phyloP scores from a whole-genome alignment of 768 basidiomycete species.

The Podaxis pistillaris region DNA sequence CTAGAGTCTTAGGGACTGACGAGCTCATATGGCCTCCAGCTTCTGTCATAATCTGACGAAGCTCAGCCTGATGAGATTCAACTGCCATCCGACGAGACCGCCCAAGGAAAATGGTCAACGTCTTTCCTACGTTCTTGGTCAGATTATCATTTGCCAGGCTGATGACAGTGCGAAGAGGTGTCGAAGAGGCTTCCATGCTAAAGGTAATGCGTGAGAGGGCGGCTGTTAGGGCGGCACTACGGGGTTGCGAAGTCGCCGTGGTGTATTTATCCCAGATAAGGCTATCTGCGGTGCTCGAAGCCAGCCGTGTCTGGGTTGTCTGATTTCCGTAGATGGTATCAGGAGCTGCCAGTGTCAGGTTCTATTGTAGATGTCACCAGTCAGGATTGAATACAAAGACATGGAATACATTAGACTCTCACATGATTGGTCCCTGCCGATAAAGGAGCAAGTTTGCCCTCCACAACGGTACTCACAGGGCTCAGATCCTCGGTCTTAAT shows the following conservation, averaged over 20 bases:
- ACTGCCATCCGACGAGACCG: slow-evolving; percentile 71
- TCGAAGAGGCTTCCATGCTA: slow-evolving; percentile 41
- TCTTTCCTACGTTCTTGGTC: slow-evolving; percentile 31
- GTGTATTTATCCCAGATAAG: slow-evolving; percentile 71
- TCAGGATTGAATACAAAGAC: neutral
- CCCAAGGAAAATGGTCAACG: slow-evolving; percentile 66
- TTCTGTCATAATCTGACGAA: slow-evolving; percentile 45
- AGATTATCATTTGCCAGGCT: slow-evolving; percentile 37
- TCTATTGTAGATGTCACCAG: neutral
- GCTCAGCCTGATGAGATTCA: slow-evolving; percentile 58
- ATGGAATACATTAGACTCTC: neutral
- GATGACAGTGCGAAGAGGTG: slow-evolving; percentile 56
- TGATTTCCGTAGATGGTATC: slow-evolving; percentile 74
- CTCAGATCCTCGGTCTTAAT: slow-evolving; percentile 39
- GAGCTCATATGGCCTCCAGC: slow-evolving; percentile 42
- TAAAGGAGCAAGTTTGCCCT: slow-evolving; percentile 18
- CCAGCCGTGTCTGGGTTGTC: slow-evolving; percentile 63
- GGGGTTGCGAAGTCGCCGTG: slow-evolving; percentile 3
- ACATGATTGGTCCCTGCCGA: slow-evolving; percentile 1
- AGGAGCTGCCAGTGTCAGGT: slow-evolving; percentile 47
- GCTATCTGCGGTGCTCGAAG: slow-evolving; percentile 82
- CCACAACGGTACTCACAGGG: slow-evolving; percentile 27
- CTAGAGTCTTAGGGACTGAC: slow-evolving; percentile 69
- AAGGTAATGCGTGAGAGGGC: slow-evolving; percentile 72
- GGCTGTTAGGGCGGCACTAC: neutral